Base-by-base conservation (phyloP, 1,284 basidiomycete genomes). In the Tranzscheliella williamsii region DNA sequence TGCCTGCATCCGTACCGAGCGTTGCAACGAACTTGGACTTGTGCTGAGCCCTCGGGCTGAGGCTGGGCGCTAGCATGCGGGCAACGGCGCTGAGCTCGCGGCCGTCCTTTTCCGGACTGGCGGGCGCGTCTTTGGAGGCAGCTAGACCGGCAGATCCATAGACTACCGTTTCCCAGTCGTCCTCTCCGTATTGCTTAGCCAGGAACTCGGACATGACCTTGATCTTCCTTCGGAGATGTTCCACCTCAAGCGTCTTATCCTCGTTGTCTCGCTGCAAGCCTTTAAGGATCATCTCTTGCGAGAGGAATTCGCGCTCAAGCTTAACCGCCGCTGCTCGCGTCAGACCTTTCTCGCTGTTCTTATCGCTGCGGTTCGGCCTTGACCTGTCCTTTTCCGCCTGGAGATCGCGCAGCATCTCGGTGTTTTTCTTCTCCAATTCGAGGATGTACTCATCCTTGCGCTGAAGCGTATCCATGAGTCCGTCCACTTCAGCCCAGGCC, bases 261-360 rank as follows among this genome's bases (percentile, higher is more conserved):
- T 72, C 70, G 34, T 72, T 72, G 48, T 72, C 69, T 21, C 62
- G 36, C 34, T 72, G 70, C 4, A 72, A 46, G 12, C 70, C 70
- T 30, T 70, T 61, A 30, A 72, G 51, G 39, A 72, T 72, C 64
- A 62, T 65, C 38, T 72, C 70, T 33, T 72, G 70, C 22, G 57
- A 55, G 3, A 62, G 38, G 36, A 72, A 72, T 30, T 72, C 70
- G 27, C 60, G 51, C 40, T 72, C 70, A 16, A 72, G 54, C 49
- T 70, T 67, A 40, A 54, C 31, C 1, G 67, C 61, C 27, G 60
- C 52, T 16, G 52, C 50, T n/a, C 60, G 30, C 1, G 67, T 70
- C 9, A 72, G 52, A 1, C 67, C 52, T 16, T 48, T 47, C 23
- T 64, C 54, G 17, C 29, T 18, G 7, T 18, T 4, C 18, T 7